Evolutionary conservation across 805 yeast genomes (phyloP).

Genomic region (Henningerozyma blattae): DNA sequence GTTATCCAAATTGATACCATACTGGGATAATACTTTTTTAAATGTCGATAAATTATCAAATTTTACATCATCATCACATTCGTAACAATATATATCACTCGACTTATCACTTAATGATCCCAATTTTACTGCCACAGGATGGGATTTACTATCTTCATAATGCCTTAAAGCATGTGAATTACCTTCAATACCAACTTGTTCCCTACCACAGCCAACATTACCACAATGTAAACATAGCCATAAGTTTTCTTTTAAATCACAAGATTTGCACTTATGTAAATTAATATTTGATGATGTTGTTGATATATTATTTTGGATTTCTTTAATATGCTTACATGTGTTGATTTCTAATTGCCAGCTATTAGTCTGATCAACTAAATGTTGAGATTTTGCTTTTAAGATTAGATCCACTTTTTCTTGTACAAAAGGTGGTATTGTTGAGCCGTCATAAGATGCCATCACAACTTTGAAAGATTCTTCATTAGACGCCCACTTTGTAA

Average conservation of each 20-base stretch:
- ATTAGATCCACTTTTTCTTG: slow-evolving; percentile 13
- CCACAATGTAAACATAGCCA: slow-evolving; percentile 96
- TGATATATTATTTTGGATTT: slow-evolving; percentile 22
- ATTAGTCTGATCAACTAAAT: slow-evolving; percentile 45
- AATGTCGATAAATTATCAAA: slow-evolving; percentile 29
- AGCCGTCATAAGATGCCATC: slow-evolving; percentile 1
- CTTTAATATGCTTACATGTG: slow-evolving; percentile 66
- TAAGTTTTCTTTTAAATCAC: slow-evolving; percentile 62
- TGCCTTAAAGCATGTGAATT: slow-evolving; percentile 82
- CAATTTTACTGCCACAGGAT: slow-evolving; percentile 78
- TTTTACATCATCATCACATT: slow-evolving; percentile 78
- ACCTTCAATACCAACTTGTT: slow-evolving; percentile 91
- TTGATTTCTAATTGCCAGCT: slow-evolving; percentile 86
- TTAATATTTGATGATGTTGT: slow-evolving; percentile 18
- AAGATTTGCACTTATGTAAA: slow-evolving; percentile 34
- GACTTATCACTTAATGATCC: slow-evolving; percentile 76
- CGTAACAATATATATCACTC: slow-evolving; percentile 75
- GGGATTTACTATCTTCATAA: slow-evolving; percentile 38
- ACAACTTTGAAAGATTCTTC: not conserved
- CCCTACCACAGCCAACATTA: slow-evolving; percentile 84
- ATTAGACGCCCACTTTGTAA: slow-evolving; percentile 2
- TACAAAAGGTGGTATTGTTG: slow-evolving; percentile 1
- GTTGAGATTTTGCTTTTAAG: slow-evolving; percentile 17
- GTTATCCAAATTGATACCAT: slow-evolving; percentile 50
- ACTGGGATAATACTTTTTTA: slow-evolving; percentile 33